Evolutionary conservation across 495 filamentous ascomycete species (phyloP).

Genomic region (Neurospora sublineolata): DNA sequence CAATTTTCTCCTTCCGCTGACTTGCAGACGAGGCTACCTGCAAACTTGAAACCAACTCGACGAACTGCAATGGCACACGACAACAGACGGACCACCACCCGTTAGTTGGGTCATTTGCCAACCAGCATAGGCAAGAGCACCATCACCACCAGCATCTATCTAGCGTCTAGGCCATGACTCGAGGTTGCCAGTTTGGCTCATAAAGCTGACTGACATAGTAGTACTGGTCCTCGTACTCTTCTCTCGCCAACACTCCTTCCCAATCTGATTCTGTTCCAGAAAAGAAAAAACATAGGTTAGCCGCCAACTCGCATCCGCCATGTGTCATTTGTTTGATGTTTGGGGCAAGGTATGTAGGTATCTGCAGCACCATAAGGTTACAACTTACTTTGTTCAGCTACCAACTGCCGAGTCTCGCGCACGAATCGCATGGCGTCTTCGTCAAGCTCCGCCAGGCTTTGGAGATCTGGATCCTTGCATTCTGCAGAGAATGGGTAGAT

Average conservation of each 20-base stretch:
- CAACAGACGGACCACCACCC: not conserved
- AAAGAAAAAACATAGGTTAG: not conserved
- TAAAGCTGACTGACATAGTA: slow-evolving; percentile 43
- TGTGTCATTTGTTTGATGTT: not conserved
- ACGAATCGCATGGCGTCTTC: slow-evolving; percentile 28
- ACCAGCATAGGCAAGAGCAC: not conserved
- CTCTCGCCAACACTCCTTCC: slow-evolving; percentile 23
- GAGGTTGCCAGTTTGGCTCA: slow-evolving; percentile 39
- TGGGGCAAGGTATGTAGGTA: not conserved
- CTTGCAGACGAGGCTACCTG: not conserved
- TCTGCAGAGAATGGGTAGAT: slow-evolving; percentile 37
- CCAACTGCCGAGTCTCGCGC: slow-evolving; percentile 24
- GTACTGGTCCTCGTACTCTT: slow-evolving; percentile 36
- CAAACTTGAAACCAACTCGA: not conserved
- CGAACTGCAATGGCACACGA: not conserved
- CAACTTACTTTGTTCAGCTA: slow-evolving; percentile 31
- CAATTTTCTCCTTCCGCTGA: not conserved
- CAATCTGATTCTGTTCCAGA: slow-evolving; percentile 26
- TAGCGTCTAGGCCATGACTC: slow-evolving; percentile 23
- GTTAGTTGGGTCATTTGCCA: not conserved
- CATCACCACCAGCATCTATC: not conserved
- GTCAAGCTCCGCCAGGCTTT: slow-evolving; percentile 33
- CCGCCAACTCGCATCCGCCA: not conserved
- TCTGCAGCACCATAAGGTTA: not conserved
- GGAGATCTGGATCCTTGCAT: slow-evolving; percentile 37